A percentile compares a stretch with the other conserved stretches of the same genome.
These are phyloP conservation scores for Escallonia rubra DNA, from an alignment of 129 eudicot species.

Conservation along the genomic window DNA sequence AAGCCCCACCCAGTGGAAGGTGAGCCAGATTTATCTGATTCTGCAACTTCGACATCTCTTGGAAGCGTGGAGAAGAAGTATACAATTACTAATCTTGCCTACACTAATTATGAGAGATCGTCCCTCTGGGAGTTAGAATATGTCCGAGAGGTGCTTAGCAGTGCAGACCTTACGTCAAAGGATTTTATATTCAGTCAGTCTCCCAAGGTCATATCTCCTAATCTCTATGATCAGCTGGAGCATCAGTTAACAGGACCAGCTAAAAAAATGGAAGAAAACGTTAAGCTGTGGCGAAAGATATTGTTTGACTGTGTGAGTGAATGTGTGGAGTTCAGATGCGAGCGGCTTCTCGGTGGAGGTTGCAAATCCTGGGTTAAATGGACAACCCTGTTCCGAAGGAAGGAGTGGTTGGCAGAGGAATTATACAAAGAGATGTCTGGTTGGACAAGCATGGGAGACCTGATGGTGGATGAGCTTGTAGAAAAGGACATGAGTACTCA, in stretches of 20 bases:
- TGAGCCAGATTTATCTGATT: conserved; percentile 39
- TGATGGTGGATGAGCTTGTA: conserved; percentile 81
- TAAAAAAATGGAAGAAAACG: conserved; percentile 37
- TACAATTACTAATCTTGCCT: conserved; percentile 21
- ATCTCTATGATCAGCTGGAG: conserved; percentile 52
- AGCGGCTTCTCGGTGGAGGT: conserved; percentile 43
- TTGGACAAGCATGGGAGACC: conserved; percentile 55
- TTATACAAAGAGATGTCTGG: conserved; percentile 54
- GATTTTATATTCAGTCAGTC: conserved; percentile 38
- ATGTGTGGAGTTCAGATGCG: conserved; percentile 31
- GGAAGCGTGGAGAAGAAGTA: conserved; percentile 31
- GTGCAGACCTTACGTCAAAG: conserved; percentile 32
- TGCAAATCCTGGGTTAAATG: conserved; percentile 56
- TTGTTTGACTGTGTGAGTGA: conserved; percentile 60
- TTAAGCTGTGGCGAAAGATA: conserved; percentile 42
- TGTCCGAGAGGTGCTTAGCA: conserved; percentile 35
- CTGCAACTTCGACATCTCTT: conserved; percentile 44
- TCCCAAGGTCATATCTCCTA: conserved; percentile 31
- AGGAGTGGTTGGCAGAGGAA: conserved; percentile 48
- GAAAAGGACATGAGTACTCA: conserved; percentile 80
- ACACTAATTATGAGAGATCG: conserved; percentile 24
- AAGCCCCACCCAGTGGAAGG: conserved; percentile 18
- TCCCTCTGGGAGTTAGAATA: conserved; percentile 57
- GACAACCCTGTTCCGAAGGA: conserved; percentile 27
- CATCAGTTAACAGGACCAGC: conserved; percentile 21